Conservation (phyloP, 257 asterid species). For the Solanum stenotomum region DNA sequence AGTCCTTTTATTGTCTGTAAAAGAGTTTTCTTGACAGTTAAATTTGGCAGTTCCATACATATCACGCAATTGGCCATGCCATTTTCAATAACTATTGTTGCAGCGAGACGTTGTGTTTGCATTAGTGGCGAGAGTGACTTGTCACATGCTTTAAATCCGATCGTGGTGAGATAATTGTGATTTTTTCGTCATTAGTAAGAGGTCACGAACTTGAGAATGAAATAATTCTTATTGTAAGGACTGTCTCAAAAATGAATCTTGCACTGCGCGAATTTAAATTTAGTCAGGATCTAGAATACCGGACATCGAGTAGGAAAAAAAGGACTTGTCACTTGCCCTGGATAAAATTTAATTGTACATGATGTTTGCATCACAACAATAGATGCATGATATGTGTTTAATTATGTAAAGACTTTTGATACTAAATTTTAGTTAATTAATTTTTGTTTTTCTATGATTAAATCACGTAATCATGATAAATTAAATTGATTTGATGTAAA, state of each 20-base stretch:
- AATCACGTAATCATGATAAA: not conserved
- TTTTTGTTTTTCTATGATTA: not conserved
- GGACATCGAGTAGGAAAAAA: not conserved
- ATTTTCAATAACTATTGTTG: not conserved
- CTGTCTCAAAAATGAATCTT: not conserved
- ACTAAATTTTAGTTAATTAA: not conserved
- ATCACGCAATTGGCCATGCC: not conserved
- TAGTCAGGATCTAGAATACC: not conserved
- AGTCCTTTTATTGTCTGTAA: not conserved
- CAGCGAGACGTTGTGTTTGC: conserved; percentile 16
- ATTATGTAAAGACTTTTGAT: not conserved
- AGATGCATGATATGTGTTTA: not conserved
- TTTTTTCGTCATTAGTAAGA: not conserved
- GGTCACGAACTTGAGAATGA: not conserved
- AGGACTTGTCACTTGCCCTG: not conserved
- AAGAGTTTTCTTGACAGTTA: not conserved
- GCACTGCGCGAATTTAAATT: accelerated
- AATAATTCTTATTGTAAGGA: accelerated
- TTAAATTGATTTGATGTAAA: not conserved
- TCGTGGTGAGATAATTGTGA: not conserved
- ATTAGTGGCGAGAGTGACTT: conserved; percentile 36
- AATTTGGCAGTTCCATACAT: not conserved
- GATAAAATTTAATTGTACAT: not conserved
- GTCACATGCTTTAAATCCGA: conserved; percentile 6
- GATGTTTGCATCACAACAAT: not conserved